A percentile compares a stretch with the other conserved stretches of the same genome.
phyloP scores from a whole-genome alignment of 2,329 filamentous ascomycete genomes.

The Hypoxylon sp. region DNA sequence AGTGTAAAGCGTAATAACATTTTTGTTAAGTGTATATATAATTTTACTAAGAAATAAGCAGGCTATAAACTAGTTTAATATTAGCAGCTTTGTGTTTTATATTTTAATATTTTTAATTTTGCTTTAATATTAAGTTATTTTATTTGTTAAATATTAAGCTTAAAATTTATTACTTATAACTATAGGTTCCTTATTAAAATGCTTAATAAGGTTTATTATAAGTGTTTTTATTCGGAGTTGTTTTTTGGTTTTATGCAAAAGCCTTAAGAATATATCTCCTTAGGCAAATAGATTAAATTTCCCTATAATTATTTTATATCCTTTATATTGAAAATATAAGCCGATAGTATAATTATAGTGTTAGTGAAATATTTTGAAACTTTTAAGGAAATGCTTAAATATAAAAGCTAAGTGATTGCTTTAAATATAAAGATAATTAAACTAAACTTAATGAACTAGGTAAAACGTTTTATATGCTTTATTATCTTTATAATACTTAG shows the following conservation, averaged over 20 bases:
- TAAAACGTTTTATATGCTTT: neutral
- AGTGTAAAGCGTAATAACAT: neutral
- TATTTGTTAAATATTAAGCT: neutral
- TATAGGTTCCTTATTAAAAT: neutral
- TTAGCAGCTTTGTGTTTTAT: neutral
- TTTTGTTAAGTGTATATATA: neutral
- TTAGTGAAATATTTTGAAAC: neutral
- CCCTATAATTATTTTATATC: neutral
- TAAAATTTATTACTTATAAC: neutral
- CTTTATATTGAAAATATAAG: neutral
- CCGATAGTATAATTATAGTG: neutral
- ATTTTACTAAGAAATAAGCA: neutral
- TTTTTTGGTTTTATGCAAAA: neutral
- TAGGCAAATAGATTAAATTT: neutral
- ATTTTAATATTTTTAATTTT: neutral
- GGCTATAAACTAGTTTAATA: neutral
- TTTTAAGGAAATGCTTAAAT: neutral
- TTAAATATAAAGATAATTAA: neutral
- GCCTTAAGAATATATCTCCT: neutral
- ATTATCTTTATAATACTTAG: neutral
- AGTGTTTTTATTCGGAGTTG: neutral
- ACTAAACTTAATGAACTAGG: neutral
- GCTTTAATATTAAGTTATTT: neutral
- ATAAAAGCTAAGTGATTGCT: neutral
- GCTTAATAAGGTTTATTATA: neutral